Evolutionary conservation across 768 basidiomycete genomes (phyloP).

Genomic region (Lentinula lateritia): DNA sequence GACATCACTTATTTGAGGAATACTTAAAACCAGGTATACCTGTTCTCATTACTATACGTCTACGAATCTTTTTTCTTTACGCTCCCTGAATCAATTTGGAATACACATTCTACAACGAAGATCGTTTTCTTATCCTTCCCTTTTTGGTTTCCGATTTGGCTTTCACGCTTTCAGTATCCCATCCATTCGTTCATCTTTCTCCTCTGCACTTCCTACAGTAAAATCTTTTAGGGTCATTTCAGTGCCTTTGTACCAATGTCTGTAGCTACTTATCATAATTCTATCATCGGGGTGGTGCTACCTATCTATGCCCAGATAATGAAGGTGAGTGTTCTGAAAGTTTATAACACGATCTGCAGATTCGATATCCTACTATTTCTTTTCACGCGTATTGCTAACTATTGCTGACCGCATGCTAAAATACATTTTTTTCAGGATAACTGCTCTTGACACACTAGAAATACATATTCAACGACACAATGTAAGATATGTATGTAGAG

Average conservation of each 20-base stretch:
- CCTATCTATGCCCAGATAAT: background rate
- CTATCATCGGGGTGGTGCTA: background rate
- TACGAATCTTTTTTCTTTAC: background rate
- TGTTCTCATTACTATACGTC: background rate
- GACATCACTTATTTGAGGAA: conserved; percentile 42
- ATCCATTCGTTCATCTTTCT: conserved; percentile 12
- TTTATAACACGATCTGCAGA: too few relatives aligned
- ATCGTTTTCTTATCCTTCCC: background rate
- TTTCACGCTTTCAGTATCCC: conserved; percentile 12
- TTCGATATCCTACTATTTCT: background rate
- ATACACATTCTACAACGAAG: conserved; percentile 7
- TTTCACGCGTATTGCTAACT: background rate
- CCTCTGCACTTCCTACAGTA: conserved; percentile 2
- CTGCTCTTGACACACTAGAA: too few relatives aligned
- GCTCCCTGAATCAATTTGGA: background rate
- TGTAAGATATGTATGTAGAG: background rate
- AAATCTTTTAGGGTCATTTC: conserved; percentile 3
- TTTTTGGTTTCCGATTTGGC: conserved; percentile 11
- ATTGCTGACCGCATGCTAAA: background rate
- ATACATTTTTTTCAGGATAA: too few relatives aligned
- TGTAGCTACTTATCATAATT: background rate
- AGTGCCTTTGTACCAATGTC: background rate
- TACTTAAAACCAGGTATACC: background rate
- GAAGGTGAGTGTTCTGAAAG: too few relatives aligned
- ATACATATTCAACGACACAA: background rate